A percentile compares a stretch with the other conserved stretches of the same genome.
These are phyloP conservation scores for Pseudotulostoma volvatum DNA, from an alignment of 495 filamentous ascomycete species.

Conservation along the genomic window DNA sequence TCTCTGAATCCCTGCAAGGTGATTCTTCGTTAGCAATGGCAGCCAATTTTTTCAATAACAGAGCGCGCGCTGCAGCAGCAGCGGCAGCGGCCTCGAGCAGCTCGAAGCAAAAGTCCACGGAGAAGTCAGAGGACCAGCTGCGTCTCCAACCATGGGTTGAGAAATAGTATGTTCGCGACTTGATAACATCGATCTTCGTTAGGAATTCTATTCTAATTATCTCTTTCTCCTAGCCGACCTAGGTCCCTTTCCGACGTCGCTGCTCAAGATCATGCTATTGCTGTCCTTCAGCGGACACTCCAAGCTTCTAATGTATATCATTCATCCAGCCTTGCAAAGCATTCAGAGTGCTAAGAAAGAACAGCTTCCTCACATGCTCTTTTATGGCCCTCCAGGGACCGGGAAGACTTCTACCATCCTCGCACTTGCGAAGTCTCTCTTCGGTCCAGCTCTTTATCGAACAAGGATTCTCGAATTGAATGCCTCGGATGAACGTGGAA, in stretches of 20 bases:
- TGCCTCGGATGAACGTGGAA: constrained; percentile 96
- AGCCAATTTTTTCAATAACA: constrained; percentile 86
- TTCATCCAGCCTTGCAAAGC: neutral
- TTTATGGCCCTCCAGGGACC: constrained; percentile 94
- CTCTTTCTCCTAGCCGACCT: constrained; percentile 52
- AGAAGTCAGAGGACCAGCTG: constrained; percentile 44
- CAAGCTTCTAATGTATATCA: constrained; percentile 74
- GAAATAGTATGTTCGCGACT: constrained; percentile 65
- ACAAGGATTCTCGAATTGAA: constrained; percentile 94
- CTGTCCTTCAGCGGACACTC: constrained; percentile 76
- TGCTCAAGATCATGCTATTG: constrained; percentile 94
- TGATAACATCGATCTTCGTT: neutral
- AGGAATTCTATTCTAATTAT: constrained; percentile 2
- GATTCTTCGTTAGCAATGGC: constrained; percentile 12
- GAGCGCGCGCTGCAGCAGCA: constrained; percentile 70
- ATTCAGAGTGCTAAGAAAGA: too few species aligned
- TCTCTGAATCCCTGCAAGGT: too few species aligned
- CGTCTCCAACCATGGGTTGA: constrained; percentile 90
- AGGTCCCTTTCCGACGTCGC: constrained; percentile 89
- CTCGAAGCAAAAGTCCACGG: constrained; percentile 35
- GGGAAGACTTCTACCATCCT: constrained; percentile 99
- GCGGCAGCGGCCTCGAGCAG: constrained; percentile 26
- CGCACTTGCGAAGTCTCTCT: constrained; percentile 89
- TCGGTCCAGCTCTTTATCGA: constrained; percentile 86
- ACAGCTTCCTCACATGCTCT: constrained; percentile 96